These are phyloP conservation scores for Phyllosticta citriasiana DNA, from an alignment of 2,329 filamentous ascomycete species.

Conservation along the genomic window DNA sequence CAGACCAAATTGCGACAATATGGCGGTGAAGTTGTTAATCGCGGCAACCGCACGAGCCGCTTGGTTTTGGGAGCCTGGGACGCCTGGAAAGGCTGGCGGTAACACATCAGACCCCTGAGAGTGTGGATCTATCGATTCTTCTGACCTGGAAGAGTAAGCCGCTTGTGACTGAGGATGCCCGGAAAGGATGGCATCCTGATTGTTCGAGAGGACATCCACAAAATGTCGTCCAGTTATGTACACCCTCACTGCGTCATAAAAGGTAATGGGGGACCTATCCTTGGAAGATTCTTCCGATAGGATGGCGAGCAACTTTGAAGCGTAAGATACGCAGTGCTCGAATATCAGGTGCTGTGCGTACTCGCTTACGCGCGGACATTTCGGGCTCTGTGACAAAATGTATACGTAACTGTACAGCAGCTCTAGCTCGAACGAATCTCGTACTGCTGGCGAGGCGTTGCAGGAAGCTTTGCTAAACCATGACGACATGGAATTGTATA, in stretches of 20 bases:
- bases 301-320: conserved; percentile 61
- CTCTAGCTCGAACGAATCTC: conserved; percentile 76
- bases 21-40: conserved; percentile 38
- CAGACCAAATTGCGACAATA: conserved; percentile 36
- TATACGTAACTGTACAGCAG: conserved; percentile 86
- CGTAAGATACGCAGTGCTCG: conserved; percentile 75
- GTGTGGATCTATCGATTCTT: conserved; percentile 26
- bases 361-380: conserved; percentile 61
- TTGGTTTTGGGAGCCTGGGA: conserved; percentile 22
- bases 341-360: conserved; percentile 76
- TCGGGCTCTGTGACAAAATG: conserved; percentile 69
- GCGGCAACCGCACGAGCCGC: conserved; percentile 34
- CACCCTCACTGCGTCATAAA: conserved; percentile 75
- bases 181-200: conserved; percentile 37
- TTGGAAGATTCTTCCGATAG: conserved; percentile 42
- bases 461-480: conserved; percentile 73
- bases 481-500: conserved; percentile 63
- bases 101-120: conserved; percentile 20
- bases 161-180: background rate
- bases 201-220: conserved; percentile 45
- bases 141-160: conserved; percentile 13
- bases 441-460: conserved; percentile 53
- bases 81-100: conserved; percentile 25
- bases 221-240: conserved; percentile 58
- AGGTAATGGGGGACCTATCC: conserved; percentile 64